A percentile compares a stretch with the other conserved stretches of the same genome.
Conservation (phyloP, 208 protist species). For the Endotrypanum monterogeii region DNA sequence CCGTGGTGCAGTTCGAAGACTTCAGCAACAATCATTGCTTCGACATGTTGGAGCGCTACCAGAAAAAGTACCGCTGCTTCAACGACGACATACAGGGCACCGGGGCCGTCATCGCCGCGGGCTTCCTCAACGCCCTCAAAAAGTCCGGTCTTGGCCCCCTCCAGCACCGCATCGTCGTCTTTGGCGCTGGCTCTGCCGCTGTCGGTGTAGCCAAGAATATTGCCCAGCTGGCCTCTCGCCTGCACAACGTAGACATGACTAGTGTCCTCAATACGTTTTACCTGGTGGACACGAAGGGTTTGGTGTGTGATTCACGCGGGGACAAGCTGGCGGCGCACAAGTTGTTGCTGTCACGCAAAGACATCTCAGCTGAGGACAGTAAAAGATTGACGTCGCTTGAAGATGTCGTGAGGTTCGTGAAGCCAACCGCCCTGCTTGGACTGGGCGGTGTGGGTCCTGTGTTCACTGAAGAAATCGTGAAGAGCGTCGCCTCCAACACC, state of each 20-base stretch:
- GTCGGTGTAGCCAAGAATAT: conserved; percentile 96
- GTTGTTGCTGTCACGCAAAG: conserved; percentile 83
- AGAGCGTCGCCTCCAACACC: conserved; percentile 70
- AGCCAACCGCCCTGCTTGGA: conserved; percentile 96
- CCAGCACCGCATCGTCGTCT: conserved; percentile 84
- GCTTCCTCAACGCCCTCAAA: conserved; percentile 90
- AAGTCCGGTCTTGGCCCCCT: conserved; percentile 47
- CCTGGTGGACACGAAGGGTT: conserved; percentile 92
- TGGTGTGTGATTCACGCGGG: conserved; percentile 83
- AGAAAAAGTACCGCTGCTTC: conserved; percentile 94
- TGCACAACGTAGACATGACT: conserved; percentile 65
- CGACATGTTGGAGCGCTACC: conserved; percentile 93
- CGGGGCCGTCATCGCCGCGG: conserved; percentile 93
- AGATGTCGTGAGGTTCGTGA: conserved; percentile 86
- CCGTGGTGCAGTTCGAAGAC: conserved; percentile 96
- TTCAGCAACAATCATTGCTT: conserved; percentile 96
- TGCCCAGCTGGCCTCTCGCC: conserved; percentile 62
- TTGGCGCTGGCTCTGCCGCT: conserved; percentile 94
- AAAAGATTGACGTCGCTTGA: conserved; percentile 52
- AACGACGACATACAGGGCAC: conserved; percentile 99
- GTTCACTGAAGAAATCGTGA: conserved; percentile 95
- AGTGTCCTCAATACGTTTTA: conserved; percentile 90
- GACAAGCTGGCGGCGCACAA: conserved; percentile 90
- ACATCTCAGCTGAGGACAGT: conserved; percentile 72
- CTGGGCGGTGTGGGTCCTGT: conserved; percentile 89